These are phyloP conservation scores for Helichrysum umbraculigerum DNA, from an alignment of 129 eudicot species.

Conservation along the genomic window DNA sequence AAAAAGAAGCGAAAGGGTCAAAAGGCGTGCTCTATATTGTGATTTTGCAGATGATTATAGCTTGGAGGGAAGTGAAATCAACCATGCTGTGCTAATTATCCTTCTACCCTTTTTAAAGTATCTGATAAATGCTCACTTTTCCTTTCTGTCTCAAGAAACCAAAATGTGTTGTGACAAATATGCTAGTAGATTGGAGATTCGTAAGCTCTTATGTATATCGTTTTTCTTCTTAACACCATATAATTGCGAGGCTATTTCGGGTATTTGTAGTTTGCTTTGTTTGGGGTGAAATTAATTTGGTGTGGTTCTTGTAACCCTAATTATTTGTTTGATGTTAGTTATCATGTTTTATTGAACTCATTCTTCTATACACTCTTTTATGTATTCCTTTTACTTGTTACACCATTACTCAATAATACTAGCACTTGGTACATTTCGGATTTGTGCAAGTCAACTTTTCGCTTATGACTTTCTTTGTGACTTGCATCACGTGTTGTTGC, in stretches of 20 bases:
- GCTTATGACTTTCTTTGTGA: too few relatives aligned
- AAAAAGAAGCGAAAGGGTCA: constrained; percentile 90
- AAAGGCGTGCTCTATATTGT: constrained; percentile 69
- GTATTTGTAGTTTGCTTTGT: constrained; percentile 36
- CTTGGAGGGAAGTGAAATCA: constrained; percentile 1
- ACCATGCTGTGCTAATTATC: constrained; percentile 34
- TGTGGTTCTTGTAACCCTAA: constrained; percentile 34
- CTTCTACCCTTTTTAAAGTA: constrained; percentile 27
- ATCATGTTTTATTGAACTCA: constrained; percentile 13
- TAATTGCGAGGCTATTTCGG: constrained; percentile 36
- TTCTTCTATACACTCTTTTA: background rate
- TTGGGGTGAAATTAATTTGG: constrained; percentile 32
- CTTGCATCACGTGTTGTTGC: too few relatives aligned
- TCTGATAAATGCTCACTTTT: constrained; percentile 38
- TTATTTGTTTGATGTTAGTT: constrained; percentile 20
- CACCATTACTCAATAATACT: background rate
- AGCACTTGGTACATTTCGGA: too few relatives aligned
- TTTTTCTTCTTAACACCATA: constrained; percentile 24
- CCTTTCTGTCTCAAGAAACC: constrained; percentile 35
- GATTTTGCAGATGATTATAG: constrained; percentile 18
- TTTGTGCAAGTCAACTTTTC: too few relatives aligned
- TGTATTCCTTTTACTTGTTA: background rate
- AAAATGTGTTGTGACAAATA: constrained; percentile 26
- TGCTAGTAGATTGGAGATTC: constrained; percentile 29
- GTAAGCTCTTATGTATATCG: constrained; percentile 29